These are phyloP conservation scores for Backusella luteola DNA, from an alignment of 192 early-diverging fungal genomes.

Conservation along the genomic window DNA sequence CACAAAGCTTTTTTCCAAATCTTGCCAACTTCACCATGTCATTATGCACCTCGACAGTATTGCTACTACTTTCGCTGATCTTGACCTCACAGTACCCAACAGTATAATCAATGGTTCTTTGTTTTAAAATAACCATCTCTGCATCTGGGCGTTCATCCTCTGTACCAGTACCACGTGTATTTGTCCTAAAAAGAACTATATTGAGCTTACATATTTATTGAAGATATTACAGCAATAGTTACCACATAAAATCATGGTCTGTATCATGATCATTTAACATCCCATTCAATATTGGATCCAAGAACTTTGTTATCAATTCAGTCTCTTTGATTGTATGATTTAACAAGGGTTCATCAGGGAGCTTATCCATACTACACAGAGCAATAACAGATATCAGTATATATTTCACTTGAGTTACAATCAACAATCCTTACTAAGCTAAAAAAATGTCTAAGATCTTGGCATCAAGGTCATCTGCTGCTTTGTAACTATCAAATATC, in stretches of 20 bases:
- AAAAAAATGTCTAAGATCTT: neutral
- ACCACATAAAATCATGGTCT: neutral
- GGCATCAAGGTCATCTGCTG: neutral
- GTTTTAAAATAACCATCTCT: neutral
- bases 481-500: neutral
- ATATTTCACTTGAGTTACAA: neutral
- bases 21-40: neutral
- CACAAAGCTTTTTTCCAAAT: neutral
- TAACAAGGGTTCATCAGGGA: neutral
- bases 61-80: conserved; percentile 3
- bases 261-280: neutral
- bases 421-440: neutral
- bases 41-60: neutral
- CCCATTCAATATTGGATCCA: neutral
- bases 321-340: conserved; percentile 13
- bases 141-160: conserved; percentile 3
- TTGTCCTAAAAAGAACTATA: conserved; percentile 3
- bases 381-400: neutral
- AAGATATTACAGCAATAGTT: neutral
- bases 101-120: neutral
- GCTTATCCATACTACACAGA: neutral
- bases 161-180: neutral
- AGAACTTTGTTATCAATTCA: conserved; percentile 2
- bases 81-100: conserved; percentile 6
- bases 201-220: conserved; percentile 3